A percentile compares a stretch with the other conserved stretches of the same genome.
phyloP scores from a whole-genome alignment of 495 filamentous ascomycete genomes.

The Neurospora sp. region DNA sequence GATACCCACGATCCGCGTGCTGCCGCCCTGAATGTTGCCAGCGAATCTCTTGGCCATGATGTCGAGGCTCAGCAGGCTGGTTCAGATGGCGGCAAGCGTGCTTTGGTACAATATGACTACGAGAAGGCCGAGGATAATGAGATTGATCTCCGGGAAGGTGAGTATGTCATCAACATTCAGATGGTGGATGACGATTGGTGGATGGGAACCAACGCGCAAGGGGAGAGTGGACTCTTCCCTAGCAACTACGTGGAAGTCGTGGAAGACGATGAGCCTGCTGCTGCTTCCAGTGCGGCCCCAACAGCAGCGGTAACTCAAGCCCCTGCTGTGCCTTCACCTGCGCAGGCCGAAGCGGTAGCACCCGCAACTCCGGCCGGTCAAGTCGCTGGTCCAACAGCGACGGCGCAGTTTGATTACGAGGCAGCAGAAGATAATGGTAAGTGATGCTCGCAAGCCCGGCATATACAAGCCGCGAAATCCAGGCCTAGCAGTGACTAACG shows the following conservation, averaged over 20 bases:
- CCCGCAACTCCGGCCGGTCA: conserved; percentile 20
- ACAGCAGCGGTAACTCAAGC: conserved; percentile 16
- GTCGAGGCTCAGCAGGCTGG: conserved; percentile 16
- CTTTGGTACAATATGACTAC: conserved; percentile 86
- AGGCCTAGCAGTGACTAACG: conserved; percentile 9
- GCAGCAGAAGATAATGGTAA: conserved; percentile 88
- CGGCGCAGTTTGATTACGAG: conserved; percentile 90
- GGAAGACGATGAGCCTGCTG: conserved; percentile 38
- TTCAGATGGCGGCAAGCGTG: conserved; percentile 47
- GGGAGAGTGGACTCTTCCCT: conserved; percentile 84
- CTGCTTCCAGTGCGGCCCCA: conserved; percentile 17
- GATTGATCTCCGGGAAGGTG: conserved; percentile 80
- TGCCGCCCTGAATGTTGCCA: conserved; percentile 47
- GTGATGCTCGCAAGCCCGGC: conserved; percentile 1
- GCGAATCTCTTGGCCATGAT: conserved; percentile 23
- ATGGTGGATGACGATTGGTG: conserved; percentile 98
- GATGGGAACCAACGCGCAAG: conserved; percentile 74
- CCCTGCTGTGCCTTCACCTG: conserved; percentile 25
- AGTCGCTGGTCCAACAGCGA: conserved; percentile 52
- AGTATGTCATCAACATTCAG: conserved; percentile 87
- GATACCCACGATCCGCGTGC: conserved; percentile 51
- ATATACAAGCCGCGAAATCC: not conserved
- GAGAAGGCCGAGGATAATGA: conserved; percentile 97
- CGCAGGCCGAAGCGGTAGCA: conserved; percentile 9
- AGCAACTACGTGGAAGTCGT: conserved; percentile 92